phyloP scores from a whole-genome alignment of 257 asterid genomes.

The Prunella vulgaris region DNA sequence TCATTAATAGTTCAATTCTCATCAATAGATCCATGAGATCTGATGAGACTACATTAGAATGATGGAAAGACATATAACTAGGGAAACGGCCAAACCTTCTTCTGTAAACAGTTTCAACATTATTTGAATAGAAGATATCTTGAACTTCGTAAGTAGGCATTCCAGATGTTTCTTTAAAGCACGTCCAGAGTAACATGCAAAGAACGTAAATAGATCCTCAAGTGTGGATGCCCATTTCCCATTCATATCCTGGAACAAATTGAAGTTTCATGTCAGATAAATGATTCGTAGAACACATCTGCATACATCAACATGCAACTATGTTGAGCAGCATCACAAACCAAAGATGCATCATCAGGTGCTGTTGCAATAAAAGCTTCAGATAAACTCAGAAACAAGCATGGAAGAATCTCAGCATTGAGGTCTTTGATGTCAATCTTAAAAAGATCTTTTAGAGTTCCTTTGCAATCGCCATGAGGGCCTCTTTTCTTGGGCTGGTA shows the following conservation, averaged over 20 bases:
- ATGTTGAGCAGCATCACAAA: slow-evolving; percentile 32
- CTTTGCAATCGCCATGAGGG: slow-evolving; percentile 46
- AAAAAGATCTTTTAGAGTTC: slow-evolving; percentile 42
- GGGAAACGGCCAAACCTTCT: slow-evolving; percentile 52
- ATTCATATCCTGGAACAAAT: slow-evolving; percentile 47
- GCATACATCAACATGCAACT: not conserved
- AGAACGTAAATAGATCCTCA: slow-evolving; percentile 62
- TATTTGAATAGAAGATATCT: slow-evolving; percentile 36
- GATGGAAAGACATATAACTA: not conserved
- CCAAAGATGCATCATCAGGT: slow-evolving; percentile 47
- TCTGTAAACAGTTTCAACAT: slow-evolving; percentile 53
- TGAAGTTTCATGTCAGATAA: slow-evolving; percentile 13
- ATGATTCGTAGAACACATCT: not conserved
- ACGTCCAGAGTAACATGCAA: slow-evolving; percentile 48
- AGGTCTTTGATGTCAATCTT: slow-evolving; percentile 37
- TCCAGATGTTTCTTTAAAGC: slow-evolving; percentile 54
- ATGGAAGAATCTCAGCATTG: slow-evolving; percentile 56
- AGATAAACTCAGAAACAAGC: slow-evolving; percentile 57
- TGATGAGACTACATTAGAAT: not conserved
- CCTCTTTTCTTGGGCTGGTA: slow-evolving; percentile 44
- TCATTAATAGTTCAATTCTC: not conserved
- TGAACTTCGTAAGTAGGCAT: slow-evolving; percentile 48
- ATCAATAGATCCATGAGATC: slow-evolving; percentile 16
- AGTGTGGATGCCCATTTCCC: slow-evolving; percentile 52
- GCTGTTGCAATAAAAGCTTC: slow-evolving; percentile 47